Evolutionary conservation across 345 rosid genomes (phyloP).

Genomic region (Dovyalis caffra): DNA sequence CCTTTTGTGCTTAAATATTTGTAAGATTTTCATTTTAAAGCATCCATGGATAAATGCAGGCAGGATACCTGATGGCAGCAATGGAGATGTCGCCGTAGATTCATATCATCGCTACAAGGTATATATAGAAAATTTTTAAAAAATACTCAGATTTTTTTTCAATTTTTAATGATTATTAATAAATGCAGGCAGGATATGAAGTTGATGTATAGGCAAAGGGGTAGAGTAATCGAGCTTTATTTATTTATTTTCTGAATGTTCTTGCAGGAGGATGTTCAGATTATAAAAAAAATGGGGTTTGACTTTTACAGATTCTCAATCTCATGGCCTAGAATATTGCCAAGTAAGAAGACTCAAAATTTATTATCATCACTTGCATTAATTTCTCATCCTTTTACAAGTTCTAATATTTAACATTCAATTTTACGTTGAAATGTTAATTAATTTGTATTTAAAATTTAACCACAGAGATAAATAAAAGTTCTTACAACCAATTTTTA

Average conservation of each 20-base stretch:
- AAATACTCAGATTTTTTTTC: too few relatives aligned
- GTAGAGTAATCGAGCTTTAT: too few relatives aligned
- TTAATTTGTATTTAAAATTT: too few relatives aligned
- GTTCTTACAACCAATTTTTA: neutral
- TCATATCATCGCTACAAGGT: conserved; percentile 75
- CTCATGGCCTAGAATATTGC: conserved; percentile 40
- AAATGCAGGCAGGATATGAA: too few relatives aligned
- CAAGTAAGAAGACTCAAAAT: conserved; percentile 20
- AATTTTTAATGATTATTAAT: too few relatives aligned
- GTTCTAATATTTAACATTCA: neutral
- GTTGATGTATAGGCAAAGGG: too few relatives aligned
- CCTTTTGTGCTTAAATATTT: neutral
- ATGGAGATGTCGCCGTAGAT: conserved; percentile 70
- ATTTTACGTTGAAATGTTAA: too few relatives aligned
- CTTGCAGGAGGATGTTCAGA: neutral
- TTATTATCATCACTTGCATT: too few relatives aligned
- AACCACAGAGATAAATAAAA: too few relatives aligned
- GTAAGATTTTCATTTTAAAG: neutral
- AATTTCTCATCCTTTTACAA: neutral
- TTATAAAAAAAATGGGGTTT: neutral
- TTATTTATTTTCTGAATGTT: neutral
- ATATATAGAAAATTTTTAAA: too few relatives aligned
- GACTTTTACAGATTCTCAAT: conserved; percentile 33
- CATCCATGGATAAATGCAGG: conserved; percentile 4
- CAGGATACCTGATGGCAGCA: conserved; percentile 38